phyloP scores from a whole-genome alignment of 176 grass and related monocot species.

The Themeda triandra region DNA sequence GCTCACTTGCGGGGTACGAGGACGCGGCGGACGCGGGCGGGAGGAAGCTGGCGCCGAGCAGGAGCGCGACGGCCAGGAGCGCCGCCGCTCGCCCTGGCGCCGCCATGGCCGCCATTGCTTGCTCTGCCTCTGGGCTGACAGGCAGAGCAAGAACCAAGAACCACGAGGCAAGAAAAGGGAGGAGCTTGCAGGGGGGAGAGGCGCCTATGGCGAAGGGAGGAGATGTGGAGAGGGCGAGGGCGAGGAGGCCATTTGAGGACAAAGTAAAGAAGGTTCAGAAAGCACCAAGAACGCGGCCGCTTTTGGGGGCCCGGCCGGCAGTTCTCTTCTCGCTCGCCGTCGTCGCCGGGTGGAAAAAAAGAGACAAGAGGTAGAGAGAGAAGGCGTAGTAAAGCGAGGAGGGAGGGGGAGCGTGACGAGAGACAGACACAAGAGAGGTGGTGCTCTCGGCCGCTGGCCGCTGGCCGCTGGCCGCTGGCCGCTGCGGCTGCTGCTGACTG shows the following conservation, averaged over 20 bases:
- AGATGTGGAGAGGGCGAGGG: not conserved
- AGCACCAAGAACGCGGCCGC: conserved; percentile 42
- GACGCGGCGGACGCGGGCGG: conserved; percentile 49
- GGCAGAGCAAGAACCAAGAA: not conserved
- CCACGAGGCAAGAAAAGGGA: not conserved
- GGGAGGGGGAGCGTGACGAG: conserved; percentile 1
- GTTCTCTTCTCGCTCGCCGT: conserved; percentile 29
- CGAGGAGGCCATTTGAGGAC: conserved; percentile 35
- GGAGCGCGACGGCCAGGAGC: conserved; percentile 25
- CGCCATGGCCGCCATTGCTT: conserved; percentile 4
- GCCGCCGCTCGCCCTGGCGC: not conserved
- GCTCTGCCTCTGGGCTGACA: not conserved
- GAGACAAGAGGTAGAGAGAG: not conserved
- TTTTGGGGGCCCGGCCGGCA: conserved; percentile 29
- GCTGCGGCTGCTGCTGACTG: not conserved
- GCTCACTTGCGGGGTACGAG: conserved; percentile 64
- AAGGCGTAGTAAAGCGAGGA: not conserved
- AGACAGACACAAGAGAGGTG: not conserved
- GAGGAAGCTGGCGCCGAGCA: conserved; percentile 29
- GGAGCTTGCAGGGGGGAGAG: conserved; percentile 1
- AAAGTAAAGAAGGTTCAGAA: conserved; percentile 63
- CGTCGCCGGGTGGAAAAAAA: not conserved
- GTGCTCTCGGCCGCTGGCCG: not conserved
- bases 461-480: not conserved
- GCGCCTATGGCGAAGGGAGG: not conserved